These are phyloP conservation scores for Phyllosticta paracitricarpa DNA, from an alignment of 2,329 filamentous ascomycete species.

Conservation along the genomic window DNA sequence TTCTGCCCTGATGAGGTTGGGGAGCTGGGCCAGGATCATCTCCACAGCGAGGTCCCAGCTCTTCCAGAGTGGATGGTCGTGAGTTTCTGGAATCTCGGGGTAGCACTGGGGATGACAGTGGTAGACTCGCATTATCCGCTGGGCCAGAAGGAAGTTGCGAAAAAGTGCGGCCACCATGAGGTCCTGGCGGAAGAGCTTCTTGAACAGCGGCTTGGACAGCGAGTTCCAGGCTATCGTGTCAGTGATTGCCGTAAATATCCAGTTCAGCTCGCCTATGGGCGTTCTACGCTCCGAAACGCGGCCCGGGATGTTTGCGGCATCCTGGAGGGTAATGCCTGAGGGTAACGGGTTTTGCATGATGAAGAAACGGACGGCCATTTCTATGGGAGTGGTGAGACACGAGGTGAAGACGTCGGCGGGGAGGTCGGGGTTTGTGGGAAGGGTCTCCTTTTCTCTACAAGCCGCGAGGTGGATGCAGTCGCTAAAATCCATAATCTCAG, in stretches of 20 bases:
- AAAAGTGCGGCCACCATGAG: slow-evolving; percentile 98
- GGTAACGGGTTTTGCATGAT: slow-evolving; percentile 79
- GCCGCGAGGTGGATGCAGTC: slow-evolving; percentile 90
- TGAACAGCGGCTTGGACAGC: slow-evolving; percentile 78
- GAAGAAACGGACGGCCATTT: slow-evolving; percentile 95
- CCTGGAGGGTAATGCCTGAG: slow-evolving; percentile 60
- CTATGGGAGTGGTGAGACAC: slow-evolving; percentile 91
- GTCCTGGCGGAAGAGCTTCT: slow-evolving; percentile 94
- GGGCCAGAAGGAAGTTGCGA: slow-evolving; percentile 87
- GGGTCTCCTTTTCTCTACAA: slow-evolving; percentile 79
- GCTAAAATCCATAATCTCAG: slow-evolving; percentile 54
- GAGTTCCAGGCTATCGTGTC: slow-evolving; percentile 99
- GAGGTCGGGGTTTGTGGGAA: slow-evolving; percentile 87
- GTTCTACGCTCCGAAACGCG: slow-evolving; percentile 87
- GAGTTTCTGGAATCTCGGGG: slow-evolving; percentile 84
- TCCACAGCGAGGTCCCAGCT: slow-evolving; percentile 98
- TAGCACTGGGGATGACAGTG: slow-evolving; percentile 91
- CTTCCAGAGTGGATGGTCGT: slow-evolving; percentile 89
- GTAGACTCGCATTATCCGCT: slow-evolving; percentile 92
- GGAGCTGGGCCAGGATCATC: slow-evolving; percentile 83
- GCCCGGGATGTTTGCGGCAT: slow-evolving; percentile 82
- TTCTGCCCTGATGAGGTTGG: slow-evolving; percentile 68
- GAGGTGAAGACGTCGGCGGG: slow-evolving; percentile 94
- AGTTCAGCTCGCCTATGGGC: slow-evolving; percentile 90
- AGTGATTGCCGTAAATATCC: slow-evolving; percentile 98